These are phyloP conservation scores for Lasiosphaeria hispida DNA, from an alignment of 495 filamentous ascomycete genomes.

Conservation along the genomic window DNA sequence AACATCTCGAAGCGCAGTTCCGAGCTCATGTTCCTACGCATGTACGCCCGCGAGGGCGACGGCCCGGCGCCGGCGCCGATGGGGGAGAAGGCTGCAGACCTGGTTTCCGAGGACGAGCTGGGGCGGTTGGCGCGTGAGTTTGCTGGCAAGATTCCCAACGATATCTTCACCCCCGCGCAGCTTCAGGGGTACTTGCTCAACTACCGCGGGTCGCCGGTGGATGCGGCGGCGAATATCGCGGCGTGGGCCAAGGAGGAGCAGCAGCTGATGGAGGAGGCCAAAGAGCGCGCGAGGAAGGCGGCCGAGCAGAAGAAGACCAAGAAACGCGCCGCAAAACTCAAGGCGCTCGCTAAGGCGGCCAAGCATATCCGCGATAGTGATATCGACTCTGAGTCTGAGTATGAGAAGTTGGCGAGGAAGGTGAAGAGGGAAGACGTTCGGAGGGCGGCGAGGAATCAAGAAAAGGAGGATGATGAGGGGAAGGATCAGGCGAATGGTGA, in stretches of 20 bases:
- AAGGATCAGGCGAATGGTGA: no score
- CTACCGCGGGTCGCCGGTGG: slow-evolving; percentile 50
- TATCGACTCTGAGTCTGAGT: slow-evolving; percentile 12
- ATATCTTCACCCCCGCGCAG: slow-evolving; percentile 62
- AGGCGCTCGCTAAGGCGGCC: slow-evolving; percentile 5
- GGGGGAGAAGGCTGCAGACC: neutral
- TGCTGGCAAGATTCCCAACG: slow-evolving; percentile 47
- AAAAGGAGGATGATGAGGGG: no score
- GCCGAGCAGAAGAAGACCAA: slow-evolving; percentile 22
- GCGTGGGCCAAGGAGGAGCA: slow-evolving; percentile 47
- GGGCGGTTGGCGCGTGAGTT: slow-evolving; percentile 50
- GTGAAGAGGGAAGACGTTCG: slow-evolving; percentile 1
- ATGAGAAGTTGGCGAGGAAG: slow-evolving; percentile 12
- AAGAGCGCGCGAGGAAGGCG: slow-evolving; percentile 10
- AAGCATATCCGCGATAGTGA: neutral
- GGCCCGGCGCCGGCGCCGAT: slow-evolving; percentile 2
- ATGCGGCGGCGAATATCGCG: slow-evolving; percentile 44
- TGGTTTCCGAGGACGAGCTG: slow-evolving; percentile 29
- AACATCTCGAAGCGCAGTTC: slow-evolving; percentile 43
- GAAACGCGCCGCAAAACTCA: slow-evolving; percentile 8
- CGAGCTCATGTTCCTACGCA: slow-evolving; percentile 51
- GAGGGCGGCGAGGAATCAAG: no score
- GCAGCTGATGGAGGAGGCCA: slow-evolving; percentile 16
- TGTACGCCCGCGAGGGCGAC: slow-evolving; percentile 37
- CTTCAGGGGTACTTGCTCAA: slow-evolving; percentile 64